Percentiles rank a stretch among this genome's conserved stretches.
phyloP scores from a whole-genome alignment of 1,139 yeast genomes.

The Geotrichum australiense region DNA sequence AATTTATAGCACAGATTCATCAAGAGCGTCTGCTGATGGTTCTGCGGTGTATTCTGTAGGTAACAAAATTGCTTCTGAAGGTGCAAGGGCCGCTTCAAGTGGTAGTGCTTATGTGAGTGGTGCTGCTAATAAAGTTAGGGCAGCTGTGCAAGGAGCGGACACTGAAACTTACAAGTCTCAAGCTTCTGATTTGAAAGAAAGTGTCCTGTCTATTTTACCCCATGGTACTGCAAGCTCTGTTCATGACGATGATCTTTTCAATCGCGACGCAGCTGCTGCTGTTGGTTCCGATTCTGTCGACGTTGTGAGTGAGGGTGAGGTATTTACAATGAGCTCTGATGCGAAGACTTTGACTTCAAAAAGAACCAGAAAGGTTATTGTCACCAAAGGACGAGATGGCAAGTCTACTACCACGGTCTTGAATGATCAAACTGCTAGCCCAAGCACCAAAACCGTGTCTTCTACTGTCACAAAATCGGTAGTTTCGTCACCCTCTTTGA shows the following conservation, averaged over 20 bases:
- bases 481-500: neutral
- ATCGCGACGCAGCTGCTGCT: too few species aligned
- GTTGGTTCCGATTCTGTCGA: neutral
- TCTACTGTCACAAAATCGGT: neutral
- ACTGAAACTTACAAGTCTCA: neutral
- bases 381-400: neutral
- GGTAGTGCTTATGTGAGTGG: neutral
- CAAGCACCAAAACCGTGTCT: neutral
- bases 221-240: too few species aligned
- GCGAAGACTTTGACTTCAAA: neutral
- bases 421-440: too few species aligned
- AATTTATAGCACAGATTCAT: too few species aligned
- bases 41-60: neutral
- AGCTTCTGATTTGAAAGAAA: neutral
- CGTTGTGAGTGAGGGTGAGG: neutral
- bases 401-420: neutral
- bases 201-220: too few species aligned
- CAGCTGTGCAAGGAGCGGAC: neutral
- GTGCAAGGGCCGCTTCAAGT: neutral
- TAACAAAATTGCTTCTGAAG: neutral
- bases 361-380: neutral
- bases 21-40: too few species aligned
- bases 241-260: too few species aligned
- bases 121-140: neutral
- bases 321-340: neutral